Base-by-base conservation (phyloP, 2,329 filamentous ascomycete species). In the Ascocoryne sarcoides region DNA sequence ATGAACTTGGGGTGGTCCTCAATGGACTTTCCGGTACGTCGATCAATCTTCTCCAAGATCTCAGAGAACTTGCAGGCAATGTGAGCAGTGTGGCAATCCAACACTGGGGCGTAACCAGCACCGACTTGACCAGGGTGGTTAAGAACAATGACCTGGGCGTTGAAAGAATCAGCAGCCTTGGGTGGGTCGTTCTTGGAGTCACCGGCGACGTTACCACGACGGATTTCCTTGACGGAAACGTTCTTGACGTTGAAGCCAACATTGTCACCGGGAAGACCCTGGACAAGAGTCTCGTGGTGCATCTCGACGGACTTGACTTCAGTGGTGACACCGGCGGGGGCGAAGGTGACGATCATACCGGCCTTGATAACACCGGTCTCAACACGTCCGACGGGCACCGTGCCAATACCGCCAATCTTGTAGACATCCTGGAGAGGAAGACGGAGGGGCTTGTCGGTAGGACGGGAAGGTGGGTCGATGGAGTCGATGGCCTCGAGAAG, bases 181-280 rank as follows among this genome's bases (percentile, higher is more conserved):
- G 92, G 87, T 62, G 92, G 92, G 76, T 98, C 92, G 79, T 94
- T 93, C 89, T 98, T 98, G 81, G 86, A 90, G 87, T 98, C 92
- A 87, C 88, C 87, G 64, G 85, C 85, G 62, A 98, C 92, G 83
- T 98, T 96, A 67, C 92, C 92, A 94, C 92, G 92, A 74, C 92
- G 92, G 67, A 98, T 95, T 71, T 98, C 92, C 89, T 98, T 98
- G 76, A 98, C 92, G 71, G 92, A 96, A 65, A 98, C 92, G 92
- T 98, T 98, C 89, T 98, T 98, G 76, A 98, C 90, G 86, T 98
- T 98, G 89, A 98, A 98, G 63, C 92, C 92, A 70, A 98, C 92
- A 79, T 98, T 98, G 86, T 98, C 92, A 82, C 92, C 92, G 65
- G 92, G 92, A 57, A 85, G 65, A 85, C 92, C 92, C 80, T 95